These are phyloP conservation scores for Silene coronaria DNA, from an alignment of 179 eudicot genomes.

Conservation along the genomic window DNA sequence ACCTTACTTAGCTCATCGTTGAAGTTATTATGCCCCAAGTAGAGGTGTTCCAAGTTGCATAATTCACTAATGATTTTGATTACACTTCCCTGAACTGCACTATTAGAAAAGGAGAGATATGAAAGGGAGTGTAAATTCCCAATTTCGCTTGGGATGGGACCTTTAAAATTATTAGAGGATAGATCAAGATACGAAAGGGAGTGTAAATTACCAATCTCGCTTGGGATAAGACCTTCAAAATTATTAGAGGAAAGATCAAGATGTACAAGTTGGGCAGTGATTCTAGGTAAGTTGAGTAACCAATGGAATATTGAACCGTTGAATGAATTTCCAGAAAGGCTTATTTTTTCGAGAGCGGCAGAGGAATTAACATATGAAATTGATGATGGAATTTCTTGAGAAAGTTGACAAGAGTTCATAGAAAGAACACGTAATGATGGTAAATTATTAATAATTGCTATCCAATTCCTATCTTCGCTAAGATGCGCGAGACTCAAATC, in stretches of 20 bases:
- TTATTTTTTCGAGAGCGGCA: not conserved
- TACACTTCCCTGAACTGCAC: not conserved
- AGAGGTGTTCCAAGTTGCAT: constrained; percentile 5
- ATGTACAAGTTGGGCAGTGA: constrained; percentile 9
- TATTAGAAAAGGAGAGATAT: not conserved
- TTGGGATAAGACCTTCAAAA: not conserved
- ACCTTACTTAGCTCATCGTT: constrained; percentile 2
- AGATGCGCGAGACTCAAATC: constrained; percentile 16
- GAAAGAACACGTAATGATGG: not conserved
- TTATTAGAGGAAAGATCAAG: not conserved
- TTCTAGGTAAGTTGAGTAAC: constrained; percentile 17
- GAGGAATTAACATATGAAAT: constrained; percentile 9
- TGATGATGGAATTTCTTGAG: constrained; percentile 1
- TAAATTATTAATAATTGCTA: constrained; percentile 15
- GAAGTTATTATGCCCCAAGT: not conserved
- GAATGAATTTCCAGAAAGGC: not conserved
- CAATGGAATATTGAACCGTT: constrained; percentile 15
- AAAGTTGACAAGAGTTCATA: constrained; percentile 11
- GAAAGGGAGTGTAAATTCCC: constrained; percentile 7
- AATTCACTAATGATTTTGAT: not conserved
- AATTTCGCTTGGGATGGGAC: not conserved
- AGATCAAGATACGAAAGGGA: constrained; percentile 16
- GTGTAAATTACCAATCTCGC: not conserved
- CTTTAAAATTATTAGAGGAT: not conserved
- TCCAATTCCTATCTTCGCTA: constrained; percentile 15